These are phyloP conservation scores for Cyberlindnera sargentensis DNA, from an alignment of 805 yeast genomes.

Conservation along the genomic window DNA sequence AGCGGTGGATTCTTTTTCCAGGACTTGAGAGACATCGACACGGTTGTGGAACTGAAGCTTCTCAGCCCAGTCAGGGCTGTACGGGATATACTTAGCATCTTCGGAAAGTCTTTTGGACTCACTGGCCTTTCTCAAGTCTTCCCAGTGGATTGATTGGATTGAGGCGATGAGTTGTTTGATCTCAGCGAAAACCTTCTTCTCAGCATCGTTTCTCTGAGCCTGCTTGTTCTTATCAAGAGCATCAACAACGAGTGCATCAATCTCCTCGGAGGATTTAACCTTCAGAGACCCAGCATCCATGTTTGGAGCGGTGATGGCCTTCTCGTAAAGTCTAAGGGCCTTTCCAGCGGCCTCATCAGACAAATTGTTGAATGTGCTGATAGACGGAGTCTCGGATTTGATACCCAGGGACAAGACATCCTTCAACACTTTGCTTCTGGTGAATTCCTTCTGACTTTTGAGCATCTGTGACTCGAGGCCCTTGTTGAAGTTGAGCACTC, in stretches of 20 bases:
- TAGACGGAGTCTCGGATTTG: conserved; percentile 9
- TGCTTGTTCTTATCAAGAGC: conserved; percentile 13
- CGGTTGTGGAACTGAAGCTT: conserved; percentile 35
- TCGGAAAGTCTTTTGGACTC: conserved; percentile 23
- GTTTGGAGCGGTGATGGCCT: conserved; percentile 9
- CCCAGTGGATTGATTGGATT: conserved; percentile 18
- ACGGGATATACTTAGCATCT: conserved; percentile 29
- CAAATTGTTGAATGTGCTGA: conserved; percentile 7
- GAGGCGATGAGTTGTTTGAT: conserved; percentile 19
- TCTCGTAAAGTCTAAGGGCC: conserved; percentile 18
- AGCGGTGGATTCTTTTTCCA: conserved; percentile 44
- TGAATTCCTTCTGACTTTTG: conserved; percentile 15
- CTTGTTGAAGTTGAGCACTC: conserved; percentile 13
- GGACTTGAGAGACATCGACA: conserved; percentile 37
- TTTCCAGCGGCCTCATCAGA: conserved; percentile 18
- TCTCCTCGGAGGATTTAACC: conserved; percentile 6
- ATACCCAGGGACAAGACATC: conserved; percentile 14
- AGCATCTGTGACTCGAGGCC: conserved; percentile 17
- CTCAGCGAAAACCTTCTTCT: conserved; percentile 25
- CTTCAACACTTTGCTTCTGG: conserved; percentile 14
- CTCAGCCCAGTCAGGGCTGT: conserved; percentile 45
- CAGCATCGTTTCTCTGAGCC: conserved; percentile 22
- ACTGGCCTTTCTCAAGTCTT: conserved; percentile 25
- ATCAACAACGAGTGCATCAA: conserved; percentile 4
- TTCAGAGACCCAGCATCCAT: conserved; percentile 12